Evolutionary conservation across 768 basidiomycete genomes (phyloP).

Genomic region (Tricholoma matsutake): DNA sequence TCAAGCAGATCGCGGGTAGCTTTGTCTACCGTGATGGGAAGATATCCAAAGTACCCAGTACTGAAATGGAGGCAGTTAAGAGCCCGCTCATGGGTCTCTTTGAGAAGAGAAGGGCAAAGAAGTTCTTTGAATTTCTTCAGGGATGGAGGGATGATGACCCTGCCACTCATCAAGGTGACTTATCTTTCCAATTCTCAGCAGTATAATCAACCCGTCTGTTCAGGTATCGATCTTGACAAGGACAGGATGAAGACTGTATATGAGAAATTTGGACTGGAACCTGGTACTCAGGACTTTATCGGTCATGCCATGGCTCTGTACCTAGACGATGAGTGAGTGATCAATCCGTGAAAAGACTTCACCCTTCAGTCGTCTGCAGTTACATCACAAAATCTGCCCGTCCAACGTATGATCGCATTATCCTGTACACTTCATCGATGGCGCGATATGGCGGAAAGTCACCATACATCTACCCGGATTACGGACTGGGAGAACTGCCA

Average conservation of each 20-base stretch:
- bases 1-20: conserved; percentile 99
- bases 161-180: conserved; percentile 88
- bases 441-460: conserved; percentile 95
- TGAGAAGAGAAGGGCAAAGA: conserved; percentile 97
- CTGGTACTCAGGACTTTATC: conserved; percentile 98
- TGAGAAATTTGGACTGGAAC: conserved; percentile 94
- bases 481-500: conserved; percentile 97
- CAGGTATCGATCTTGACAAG: conserved; percentile 85
- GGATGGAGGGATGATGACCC: conserved; percentile 94
- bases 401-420: conserved; percentile 87
- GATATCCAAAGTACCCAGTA: conserved; percentile 97
- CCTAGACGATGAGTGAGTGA: conserved; percentile 90
- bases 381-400: conserved; percentile 93
- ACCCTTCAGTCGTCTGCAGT: conserved; percentile 38
- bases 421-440: conserved; percentile 98
- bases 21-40: conserved; percentile 96
- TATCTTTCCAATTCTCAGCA: background rate
- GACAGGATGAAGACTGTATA: conserved; percentile 94
- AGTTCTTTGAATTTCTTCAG: conserved; percentile 97
- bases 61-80: conserved; percentile 94
- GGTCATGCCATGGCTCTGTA: conserved; percentile 99
- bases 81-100: conserved; percentile 98
- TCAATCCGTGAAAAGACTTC: background rate
- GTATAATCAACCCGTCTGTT: conserved; percentile 2
- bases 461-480: conserved; percentile 98